Conservation (phyloP, 139 green algal species). For the Gonium pectorale region DNA sequence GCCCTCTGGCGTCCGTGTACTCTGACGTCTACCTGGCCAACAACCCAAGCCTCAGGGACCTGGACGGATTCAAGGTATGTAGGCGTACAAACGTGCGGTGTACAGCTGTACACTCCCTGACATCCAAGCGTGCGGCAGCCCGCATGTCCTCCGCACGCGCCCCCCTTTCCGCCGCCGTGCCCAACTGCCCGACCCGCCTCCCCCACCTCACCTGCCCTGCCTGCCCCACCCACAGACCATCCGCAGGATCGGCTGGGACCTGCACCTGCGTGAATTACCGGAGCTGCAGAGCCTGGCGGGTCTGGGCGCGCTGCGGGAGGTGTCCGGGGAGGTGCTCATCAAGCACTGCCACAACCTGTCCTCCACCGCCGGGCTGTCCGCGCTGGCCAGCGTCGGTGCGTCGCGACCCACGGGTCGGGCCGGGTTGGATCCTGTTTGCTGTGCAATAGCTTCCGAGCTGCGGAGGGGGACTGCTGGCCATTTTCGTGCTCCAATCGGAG, state of each 20-base stretch:
- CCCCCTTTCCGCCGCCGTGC: background rate
- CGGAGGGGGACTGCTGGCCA: too few relatives aligned
- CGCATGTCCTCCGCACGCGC: too few relatives aligned
- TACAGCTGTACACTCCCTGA: too few relatives aligned
- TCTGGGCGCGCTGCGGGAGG: background rate
- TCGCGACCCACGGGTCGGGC: too few relatives aligned
- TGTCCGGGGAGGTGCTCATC: conserved; percentile 32
- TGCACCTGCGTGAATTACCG: conserved; percentile 33
- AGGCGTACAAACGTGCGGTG: too few relatives aligned
- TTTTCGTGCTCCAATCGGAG: too few relatives aligned
- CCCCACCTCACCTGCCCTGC: too few relatives aligned
- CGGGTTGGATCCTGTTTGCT: background rate
- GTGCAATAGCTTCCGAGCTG: too few relatives aligned
- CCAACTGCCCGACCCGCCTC: too few relatives aligned
- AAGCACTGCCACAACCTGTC: background rate
- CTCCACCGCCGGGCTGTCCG: background rate
- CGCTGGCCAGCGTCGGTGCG: conserved; percentile 1
- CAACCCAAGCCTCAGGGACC: background rate
- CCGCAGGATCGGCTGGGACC: background rate
- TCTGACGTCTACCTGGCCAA: background rate
- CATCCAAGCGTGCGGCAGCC: too few relatives aligned
- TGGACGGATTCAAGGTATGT: conserved; percentile 32
- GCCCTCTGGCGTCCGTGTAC: background rate
- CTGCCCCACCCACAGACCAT: background rate
- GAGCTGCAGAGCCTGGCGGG: background rate